phyloP scores from a whole-genome alignment of 2,329 filamentous ascomycete genomes.

The Ceratocystis variospora region DNA sequence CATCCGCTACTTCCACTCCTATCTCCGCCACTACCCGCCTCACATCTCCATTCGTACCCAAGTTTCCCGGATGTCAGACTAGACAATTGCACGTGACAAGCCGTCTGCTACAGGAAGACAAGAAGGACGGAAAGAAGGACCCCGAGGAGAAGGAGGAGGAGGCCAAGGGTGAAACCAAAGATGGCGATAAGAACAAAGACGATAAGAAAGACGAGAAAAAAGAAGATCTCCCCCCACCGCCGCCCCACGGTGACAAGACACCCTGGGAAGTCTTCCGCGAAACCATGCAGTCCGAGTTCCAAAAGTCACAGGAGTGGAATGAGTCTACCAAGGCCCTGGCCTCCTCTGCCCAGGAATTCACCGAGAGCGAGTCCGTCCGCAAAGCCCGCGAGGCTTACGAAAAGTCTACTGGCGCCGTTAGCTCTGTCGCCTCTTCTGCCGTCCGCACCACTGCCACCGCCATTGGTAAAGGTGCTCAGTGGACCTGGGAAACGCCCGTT shows the following conservation, averaged over 20 bases:
- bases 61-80: not conserved
- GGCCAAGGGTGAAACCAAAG: slow-evolving; percentile 29
- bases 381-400: slow-evolving; percentile 76
- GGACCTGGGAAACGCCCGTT: slow-evolving; percentile 93
- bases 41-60: slow-evolving; percentile 28
- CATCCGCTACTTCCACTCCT: slow-evolving; percentile 26
- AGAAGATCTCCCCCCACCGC: slow-evolving; percentile 65
- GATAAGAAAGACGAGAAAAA: slow-evolving; percentile 40
- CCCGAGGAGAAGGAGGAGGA: slow-evolving; percentile 25
- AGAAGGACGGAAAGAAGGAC: slow-evolving; percentile 24
- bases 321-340: slow-evolving; percentile 93
- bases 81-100: slow-evolving; percentile 25
- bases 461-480: slow-evolving; percentile 79
- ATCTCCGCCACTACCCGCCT: slow-evolving; percentile 27
- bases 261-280: slow-evolving; percentile 98
- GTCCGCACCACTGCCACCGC: slow-evolving; percentile 74
- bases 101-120: slow-evolving; percentile 14
- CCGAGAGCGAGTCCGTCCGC: slow-evolving; percentile 82
- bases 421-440: slow-evolving; percentile 62
- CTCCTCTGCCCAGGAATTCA: slow-evolving; percentile 77
- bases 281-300: slow-evolving; percentile 86
- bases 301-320: slow-evolving; percentile 97
- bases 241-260: slow-evolving; percentile 95
- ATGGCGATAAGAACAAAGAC: slow-evolving; percentile 30
- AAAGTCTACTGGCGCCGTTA: slow-evolving; percentile 70